These are phyloP conservation scores for Asterionellopsis glacialis DNA, from an alignment of 108 stramenopile genomes.

Conservation along the genomic window DNA sequence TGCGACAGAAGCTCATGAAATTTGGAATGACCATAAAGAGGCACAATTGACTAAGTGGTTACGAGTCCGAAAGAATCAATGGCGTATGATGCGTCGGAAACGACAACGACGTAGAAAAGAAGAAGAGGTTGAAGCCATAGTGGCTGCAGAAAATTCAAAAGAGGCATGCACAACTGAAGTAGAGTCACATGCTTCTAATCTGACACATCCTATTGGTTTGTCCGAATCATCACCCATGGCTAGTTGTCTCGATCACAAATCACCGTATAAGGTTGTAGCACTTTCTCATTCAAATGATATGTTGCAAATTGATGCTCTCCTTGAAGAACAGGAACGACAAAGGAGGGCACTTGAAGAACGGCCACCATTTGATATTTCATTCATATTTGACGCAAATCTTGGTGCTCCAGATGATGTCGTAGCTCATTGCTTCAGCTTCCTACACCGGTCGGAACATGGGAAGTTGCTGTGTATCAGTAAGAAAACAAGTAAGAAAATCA, in stretches of 20 bases:
- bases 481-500: constrained; percentile 27
- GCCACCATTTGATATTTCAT: constrained; percentile 49
- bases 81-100: constrained; percentile 54
- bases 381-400: constrained; percentile 48
- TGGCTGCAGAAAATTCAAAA: no score
- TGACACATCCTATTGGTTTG: no score
- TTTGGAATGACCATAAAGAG: not conserved
- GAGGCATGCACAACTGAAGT: no score
- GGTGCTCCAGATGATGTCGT: constrained; percentile 73
- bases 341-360: constrained; percentile 12
- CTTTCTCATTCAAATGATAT: constrained; percentile 17
- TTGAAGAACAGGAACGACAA: constrained; percentile 50
- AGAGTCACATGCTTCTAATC: no score
- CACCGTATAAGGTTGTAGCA: no score
- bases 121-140: not conserved
- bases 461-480: constrained; percentile 49
- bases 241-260: no score
- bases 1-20: no score
- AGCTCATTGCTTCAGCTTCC: constrained; percentile 40
- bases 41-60: constrained; percentile 55
- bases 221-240: no score
- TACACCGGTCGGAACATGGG: constrained; percentile 48
- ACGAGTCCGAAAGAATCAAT: constrained; percentile 59
- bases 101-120: constrained; percentile 32
- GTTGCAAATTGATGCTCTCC: constrained; percentile 58